These are phyloP conservation scores for Leccinum barrowsii DNA, from an alignment of 768 basidiomycete species.

Conservation along the genomic window DNA sequence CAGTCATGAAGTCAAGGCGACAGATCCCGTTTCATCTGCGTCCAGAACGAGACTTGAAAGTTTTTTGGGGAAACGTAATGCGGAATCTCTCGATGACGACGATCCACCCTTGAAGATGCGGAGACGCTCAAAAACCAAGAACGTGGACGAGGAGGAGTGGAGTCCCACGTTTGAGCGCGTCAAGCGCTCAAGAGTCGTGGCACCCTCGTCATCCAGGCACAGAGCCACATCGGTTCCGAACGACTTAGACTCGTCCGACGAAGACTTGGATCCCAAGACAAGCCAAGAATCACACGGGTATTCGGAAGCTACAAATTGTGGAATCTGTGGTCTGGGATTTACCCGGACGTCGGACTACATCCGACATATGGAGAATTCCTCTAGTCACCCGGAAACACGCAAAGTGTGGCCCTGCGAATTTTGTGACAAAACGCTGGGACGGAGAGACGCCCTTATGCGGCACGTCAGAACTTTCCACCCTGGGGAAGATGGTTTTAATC, in stretches of 20 bases:
- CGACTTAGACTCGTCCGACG: neutral
- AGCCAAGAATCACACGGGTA: neutral
- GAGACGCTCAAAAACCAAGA: slow-evolving; percentile 12
- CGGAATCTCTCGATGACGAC: slow-evolving; percentile 2
- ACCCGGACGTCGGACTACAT: slow-evolving; percentile 20
- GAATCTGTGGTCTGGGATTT: slow-evolving; percentile 15
- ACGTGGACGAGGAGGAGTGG: slow-evolving; percentile 25
- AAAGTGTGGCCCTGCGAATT: slow-evolving; percentile 24
- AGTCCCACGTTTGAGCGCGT: slow-evolving; percentile 1
- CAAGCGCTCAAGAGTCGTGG: slow-evolving; percentile 1
- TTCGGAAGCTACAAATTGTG: slow-evolving; percentile 7
- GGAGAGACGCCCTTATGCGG: slow-evolving; percentile 24
- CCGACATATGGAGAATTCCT: slow-evolving; percentile 22
- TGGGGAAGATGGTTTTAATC: neutral
- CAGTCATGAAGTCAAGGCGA: neutral
- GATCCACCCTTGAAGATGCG: neutral
- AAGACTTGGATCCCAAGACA: neutral
- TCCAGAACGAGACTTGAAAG: neutral
- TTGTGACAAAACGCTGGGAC: slow-evolving; percentile 21
- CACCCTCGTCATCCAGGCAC: neutral
- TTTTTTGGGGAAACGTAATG: slow-evolving; percentile 12
- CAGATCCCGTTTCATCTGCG: neutral
- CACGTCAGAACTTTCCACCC: slow-evolving; percentile 22
- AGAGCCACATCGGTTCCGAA: neutral
- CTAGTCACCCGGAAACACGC: slow-evolving; percentile 22